phyloP scores from a whole-genome alignment of 768 basidiomycete species.

The Xerocomellus amylosporus region DNA sequence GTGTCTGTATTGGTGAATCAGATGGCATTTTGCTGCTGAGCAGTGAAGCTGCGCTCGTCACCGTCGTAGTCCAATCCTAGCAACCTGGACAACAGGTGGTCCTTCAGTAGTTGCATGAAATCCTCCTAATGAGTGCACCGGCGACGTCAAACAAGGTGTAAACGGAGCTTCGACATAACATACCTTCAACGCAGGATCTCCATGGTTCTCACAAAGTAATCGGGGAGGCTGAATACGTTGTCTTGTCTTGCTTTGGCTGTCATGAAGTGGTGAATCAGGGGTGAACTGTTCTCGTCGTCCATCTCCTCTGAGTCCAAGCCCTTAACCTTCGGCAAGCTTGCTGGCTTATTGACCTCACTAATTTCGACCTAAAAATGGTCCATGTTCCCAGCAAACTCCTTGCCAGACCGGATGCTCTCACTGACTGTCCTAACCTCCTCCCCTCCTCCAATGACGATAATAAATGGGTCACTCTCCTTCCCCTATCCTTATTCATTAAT shows the following conservation, averaged over 20 bases:
- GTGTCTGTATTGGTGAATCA: not conserved
- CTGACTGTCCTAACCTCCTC: no score
- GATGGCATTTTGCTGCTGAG: not conserved
- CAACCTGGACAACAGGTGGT: not conserved
- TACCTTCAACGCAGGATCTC: slow-evolving; percentile 11
- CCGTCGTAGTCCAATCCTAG: not conserved
- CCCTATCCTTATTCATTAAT: no score
- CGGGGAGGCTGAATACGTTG: not conserved
- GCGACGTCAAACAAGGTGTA: not conserved
- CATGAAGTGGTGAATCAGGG: slow-evolving; percentile 2
- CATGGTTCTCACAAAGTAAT: slow-evolving; percentile 1
- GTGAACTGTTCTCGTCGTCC: not conserved
- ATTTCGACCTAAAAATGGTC: no score
- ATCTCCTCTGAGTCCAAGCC: no score
- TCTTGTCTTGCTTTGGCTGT: not conserved
- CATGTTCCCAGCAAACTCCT: no score
- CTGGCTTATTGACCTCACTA: no score
- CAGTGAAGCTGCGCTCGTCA: slow-evolving; percentile 10
- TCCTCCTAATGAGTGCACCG: not conserved
- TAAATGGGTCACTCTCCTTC: no score
- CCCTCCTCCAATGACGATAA: no score
- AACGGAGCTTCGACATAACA: no score
- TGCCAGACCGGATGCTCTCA: no score
- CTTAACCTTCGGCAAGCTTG: no score
- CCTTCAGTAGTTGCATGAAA: not conserved